These are phyloP conservation scores for Xylaria acuta DNA, from an alignment of 495 filamentous ascomycete genomes.

Conservation along the genomic window DNA sequence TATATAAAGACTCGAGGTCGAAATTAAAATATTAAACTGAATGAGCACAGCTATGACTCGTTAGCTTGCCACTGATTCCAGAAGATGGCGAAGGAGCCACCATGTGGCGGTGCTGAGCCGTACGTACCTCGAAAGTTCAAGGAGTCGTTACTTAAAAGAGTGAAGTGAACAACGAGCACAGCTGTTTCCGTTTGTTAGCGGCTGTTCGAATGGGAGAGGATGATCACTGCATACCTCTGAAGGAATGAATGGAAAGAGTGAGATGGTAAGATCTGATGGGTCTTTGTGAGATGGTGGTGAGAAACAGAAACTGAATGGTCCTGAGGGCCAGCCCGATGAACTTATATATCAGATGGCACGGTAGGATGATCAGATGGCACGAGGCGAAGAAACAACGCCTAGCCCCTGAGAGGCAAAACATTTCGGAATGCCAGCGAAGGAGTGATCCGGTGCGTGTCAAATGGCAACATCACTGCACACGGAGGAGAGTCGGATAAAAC, in stretches of 20 bases:
- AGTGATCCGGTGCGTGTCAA: slow-evolving; percentile 56
- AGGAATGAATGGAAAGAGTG: slow-evolving; percentile 55
- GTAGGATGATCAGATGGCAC: slow-evolving; percentile 43
- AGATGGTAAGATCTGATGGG: slow-evolving; percentile 34
- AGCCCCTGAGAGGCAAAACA: slow-evolving; percentile 45
- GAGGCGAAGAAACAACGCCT: slow-evolving; percentile 46
- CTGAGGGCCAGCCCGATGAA: slow-evolving; percentile 30
- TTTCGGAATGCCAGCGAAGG: slow-evolving; percentile 49
- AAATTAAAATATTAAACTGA: slow-evolving; percentile 49
- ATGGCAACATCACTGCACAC: slow-evolving; percentile 39
- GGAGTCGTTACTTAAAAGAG: slow-evolving; percentile 47
- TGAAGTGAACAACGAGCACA: slow-evolving; percentile 60
- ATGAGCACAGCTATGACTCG: slow-evolving; percentile 52
- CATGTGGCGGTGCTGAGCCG: background rate
- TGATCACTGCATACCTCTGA: slow-evolving; percentile 48
- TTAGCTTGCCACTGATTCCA: slow-evolving; percentile 30
- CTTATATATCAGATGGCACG: slow-evolving; percentile 51
- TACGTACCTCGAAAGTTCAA: slow-evolving; percentile 52
- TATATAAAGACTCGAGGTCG: slow-evolving; percentile 33
- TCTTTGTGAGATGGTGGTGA: slow-evolving; percentile 49
- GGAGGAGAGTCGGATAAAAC: slow-evolving; percentile 51
- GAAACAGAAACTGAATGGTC: slow-evolving; percentile 40
- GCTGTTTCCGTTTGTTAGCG: slow-evolving; percentile 44
- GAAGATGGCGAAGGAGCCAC: background rate
- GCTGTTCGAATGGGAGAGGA: background rate